Base-by-base conservation (phyloP, 2,329 filamentous ascomycete genomes). In the Fusarium oligoseptatum region DNA sequence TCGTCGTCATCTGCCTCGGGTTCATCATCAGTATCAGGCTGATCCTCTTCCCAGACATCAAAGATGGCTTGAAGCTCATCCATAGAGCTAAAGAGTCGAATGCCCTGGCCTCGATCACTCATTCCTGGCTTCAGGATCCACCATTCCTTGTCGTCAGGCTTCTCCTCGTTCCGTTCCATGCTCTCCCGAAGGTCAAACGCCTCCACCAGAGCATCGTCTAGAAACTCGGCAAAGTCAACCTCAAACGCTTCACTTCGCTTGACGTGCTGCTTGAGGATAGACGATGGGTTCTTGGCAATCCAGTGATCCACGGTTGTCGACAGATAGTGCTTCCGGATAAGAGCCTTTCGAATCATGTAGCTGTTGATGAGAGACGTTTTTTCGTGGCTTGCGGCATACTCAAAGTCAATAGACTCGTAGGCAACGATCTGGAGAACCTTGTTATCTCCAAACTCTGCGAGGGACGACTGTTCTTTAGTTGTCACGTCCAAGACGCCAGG, bases 81-180 rank as follows among this genome's bases (percentile, higher is more conserved):
- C 86, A 97, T 94, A 3, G 91, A 94, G 77, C 91, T 94, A 82
- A 99, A 99, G 1, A 99, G 86, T 43, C 94, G 87, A 67, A 99
- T 98, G 1, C 97, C 97, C 81, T 98, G 95, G 0, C 96, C 97
- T 27, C 96, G 90, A 81, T 99, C 97, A 82, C 95, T 98, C 97
- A 99, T 98, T 10, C 96, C 93, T 0, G 97, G 96, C 84, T 99
- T 99, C 69, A 99, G 83, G 75, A 99, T 98, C 97, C 97, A 99
- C 96, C 96, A 99, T 81, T 97, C 91, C 68, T 89, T 88, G 48
- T 88, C 76, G 2, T 78, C 76, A 4, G 65, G 60, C 2, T 67
- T 70, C 14, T 73, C 73, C 15, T 82, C 83, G 77, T 98, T 98
- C 55, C 87, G 87, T 36, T 90, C 89, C 82, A 97, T 88, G 76